Conservation (phyloP, 1,284 basidiomycete genomes). For the Golubevia sp. region DNA sequence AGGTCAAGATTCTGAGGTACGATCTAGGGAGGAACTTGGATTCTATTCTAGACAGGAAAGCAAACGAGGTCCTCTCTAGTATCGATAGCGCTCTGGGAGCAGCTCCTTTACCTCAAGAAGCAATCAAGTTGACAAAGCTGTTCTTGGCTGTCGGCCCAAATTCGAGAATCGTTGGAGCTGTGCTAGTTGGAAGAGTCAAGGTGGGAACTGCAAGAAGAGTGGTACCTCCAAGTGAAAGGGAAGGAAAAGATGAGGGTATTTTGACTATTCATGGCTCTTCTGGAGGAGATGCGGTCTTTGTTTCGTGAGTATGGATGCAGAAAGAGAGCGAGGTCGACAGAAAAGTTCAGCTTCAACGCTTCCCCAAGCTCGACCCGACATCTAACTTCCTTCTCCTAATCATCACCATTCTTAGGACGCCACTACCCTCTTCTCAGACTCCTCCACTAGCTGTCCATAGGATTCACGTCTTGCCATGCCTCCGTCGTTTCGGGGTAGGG, state of each 20-base stretch:
- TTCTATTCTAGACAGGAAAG: slow-evolving; percentile 4
- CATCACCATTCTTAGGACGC: background rate
- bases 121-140: slow-evolving; percentile 20
- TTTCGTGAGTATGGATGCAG: slow-evolving; percentile 11
- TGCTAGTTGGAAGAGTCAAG: slow-evolving; percentile 22
- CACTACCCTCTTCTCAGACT: slow-evolving; percentile 18
- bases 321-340: background rate
- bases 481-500: slow-evolving; percentile 34
- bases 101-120: slow-evolving; percentile 15
- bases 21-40: slow-evolving; percentile 27
- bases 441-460: slow-evolving; percentile 41
- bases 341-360: no score
- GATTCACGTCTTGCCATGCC: slow-evolving; percentile 34
- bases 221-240: slow-evolving; percentile 4
- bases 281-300: slow-evolving; percentile 31
- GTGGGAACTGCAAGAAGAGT: slow-evolving; percentile 29
- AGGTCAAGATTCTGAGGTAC: slow-evolving; percentile 21
- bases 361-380: no score
- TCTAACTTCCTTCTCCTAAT: background rate
- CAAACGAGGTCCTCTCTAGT: slow-evolving; percentile 24
- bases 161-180: slow-evolving; percentile 27
- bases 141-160: slow-evolving; percentile 25
- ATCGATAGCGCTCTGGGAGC: slow-evolving; percentile 47
- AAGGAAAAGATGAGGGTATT: slow-evolving; percentile 5
- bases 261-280: slow-evolving; percentile 7